Percentiles rank a stretch among this genome's conserved stretches.
Conservation (phyloP, 805 yeast genomes). For the Isabelozyma rhagii region DNA sequence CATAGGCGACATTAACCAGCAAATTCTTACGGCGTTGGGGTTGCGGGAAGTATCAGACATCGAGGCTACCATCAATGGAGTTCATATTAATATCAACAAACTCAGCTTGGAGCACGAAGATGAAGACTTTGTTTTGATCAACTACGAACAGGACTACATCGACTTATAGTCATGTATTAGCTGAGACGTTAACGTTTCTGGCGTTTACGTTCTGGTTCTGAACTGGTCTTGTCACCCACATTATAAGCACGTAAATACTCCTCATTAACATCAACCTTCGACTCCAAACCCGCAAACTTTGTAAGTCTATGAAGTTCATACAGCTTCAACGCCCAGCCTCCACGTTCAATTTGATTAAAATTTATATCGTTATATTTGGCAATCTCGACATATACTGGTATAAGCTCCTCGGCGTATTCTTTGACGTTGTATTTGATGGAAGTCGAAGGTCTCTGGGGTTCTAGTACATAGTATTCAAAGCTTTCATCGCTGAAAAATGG, state of each 20-base stretch:
- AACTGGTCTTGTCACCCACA: background rate
- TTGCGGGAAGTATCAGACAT: slow-evolving; percentile 25
- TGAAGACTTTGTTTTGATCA: slow-evolving; percentile 32
- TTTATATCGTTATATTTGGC: slow-evolving; percentile 3
- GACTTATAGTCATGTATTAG: slow-evolving; percentile 13
- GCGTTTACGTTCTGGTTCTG: slow-evolving; percentile 4
- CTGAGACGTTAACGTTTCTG: background rate
- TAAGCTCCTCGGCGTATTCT: slow-evolving; percentile 38
- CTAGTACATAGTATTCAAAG: slow-evolving; percentile 32
- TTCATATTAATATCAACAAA: slow-evolving; percentile 25
- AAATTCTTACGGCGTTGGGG: slow-evolving; percentile 19
- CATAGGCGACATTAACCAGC: slow-evolving; percentile 19
- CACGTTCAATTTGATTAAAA: slow-evolving; percentile 23
- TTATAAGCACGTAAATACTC: slow-evolving; percentile 4
- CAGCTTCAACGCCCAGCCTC: slow-evolving; percentile 37
- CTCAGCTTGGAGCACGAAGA: slow-evolving; percentile 29
- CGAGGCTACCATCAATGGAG: slow-evolving; percentile 28
- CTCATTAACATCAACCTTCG: slow-evolving; percentile 15
- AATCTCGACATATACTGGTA: slow-evolving; percentile 19
- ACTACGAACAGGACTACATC: slow-evolving; percentile 34
- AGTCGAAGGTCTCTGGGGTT: slow-evolving; percentile 14
- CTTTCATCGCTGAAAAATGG: slow-evolving; percentile 52
- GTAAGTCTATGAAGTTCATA: slow-evolving; percentile 21
- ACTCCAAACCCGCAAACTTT: slow-evolving; percentile 20
- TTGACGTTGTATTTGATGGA: slow-evolving; percentile 40